A percentile compares a stretch with the other conserved stretches of the same genome.
phyloP scores from a whole-genome alignment of 768 basidiomycete species.

The Psilocybe sp. region DNA sequence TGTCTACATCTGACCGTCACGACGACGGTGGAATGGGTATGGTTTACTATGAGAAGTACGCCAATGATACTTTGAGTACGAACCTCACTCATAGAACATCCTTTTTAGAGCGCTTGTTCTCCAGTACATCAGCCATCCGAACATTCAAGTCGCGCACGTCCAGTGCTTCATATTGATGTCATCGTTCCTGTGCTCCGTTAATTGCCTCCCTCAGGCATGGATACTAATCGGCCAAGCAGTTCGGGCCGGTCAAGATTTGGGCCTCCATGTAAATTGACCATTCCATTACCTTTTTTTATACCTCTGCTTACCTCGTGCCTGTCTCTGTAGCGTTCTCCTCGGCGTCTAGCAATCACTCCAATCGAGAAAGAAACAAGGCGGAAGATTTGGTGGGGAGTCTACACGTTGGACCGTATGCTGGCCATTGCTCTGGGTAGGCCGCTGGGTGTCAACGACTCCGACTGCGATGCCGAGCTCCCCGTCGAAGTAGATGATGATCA shows the following conservation, averaged over 20 bases:
- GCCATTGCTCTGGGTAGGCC: slow-evolving; percentile 88
- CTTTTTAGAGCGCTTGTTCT: slow-evolving; percentile 72
- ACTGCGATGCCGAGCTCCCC: slow-evolving; percentile 88
- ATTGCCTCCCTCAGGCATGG: slow-evolving; percentile 94
- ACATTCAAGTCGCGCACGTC: slow-evolving; percentile 81
- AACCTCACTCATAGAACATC: neutral
- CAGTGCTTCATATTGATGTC: slow-evolving; percentile 89
- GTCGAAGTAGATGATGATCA: slow-evolving; percentile 80
- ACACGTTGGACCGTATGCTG: slow-evolving; percentile 88
- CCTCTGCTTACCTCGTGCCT: slow-evolving; percentile 10
- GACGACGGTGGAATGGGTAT: slow-evolving; percentile 88
- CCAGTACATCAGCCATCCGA: slow-evolving; percentile 89
- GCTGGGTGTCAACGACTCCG: slow-evolving; percentile 83
- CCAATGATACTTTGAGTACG: slow-evolving; percentile 10
- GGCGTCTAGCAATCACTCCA: slow-evolving; percentile 62
- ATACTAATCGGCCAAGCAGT: slow-evolving; percentile 89
- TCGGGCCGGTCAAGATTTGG: slow-evolving; percentile 86
- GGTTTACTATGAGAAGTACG: slow-evolving; percentile 86
- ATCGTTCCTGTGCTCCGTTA: slow-evolving; percentile 88
- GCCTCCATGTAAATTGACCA: slow-evolving; percentile 71
- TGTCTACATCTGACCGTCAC: slow-evolving; percentile 49
- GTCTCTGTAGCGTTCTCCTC: slow-evolving; percentile 69
- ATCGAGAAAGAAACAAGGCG: slow-evolving; percentile 87
- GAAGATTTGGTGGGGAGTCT: slow-evolving; percentile 95
- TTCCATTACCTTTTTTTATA: slow-evolving; percentile 5